Evolutionary conservation across 2,329 filamentous ascomycete genomes (phyloP).

Genomic region (Dactylella cylindrospora): DNA sequence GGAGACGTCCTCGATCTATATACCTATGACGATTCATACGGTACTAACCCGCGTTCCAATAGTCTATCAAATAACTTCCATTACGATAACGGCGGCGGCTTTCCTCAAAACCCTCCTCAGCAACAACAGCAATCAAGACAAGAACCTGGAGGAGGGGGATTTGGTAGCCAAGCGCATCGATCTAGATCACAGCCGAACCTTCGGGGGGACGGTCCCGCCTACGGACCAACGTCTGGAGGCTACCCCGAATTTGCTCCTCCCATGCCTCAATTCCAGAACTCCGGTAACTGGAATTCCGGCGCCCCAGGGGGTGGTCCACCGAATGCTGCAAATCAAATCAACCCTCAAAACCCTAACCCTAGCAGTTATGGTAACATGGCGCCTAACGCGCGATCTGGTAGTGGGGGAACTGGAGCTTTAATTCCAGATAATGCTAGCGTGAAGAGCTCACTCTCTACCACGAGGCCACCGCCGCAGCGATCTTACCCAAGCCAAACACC

Average conservation of each 20-base stretch:
- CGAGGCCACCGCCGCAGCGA: conserved; percentile 32
- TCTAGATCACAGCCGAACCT: conserved; percentile 58
- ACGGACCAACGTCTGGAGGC: conserved; percentile 8
- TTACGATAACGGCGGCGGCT: neutral
- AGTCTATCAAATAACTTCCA: conserved; percentile 16
- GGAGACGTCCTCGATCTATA: conserved; percentile 42
- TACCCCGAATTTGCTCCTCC: conserved; percentile 15
- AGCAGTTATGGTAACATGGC: no score
- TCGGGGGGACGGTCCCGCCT: conserved; percentile 45
- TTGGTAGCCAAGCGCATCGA: conserved; percentile 47
- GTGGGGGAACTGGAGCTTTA: neutral
- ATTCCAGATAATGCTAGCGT: neutral
- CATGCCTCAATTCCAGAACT: conserved; percentile 1
- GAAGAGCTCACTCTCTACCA: conserved; percentile 2
- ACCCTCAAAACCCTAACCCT: no score
- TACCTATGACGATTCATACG: conserved; percentile 33
- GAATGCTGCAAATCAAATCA: no score
- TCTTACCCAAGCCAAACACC: conserved; percentile 16
- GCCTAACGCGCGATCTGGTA: conserved; percentile 1
- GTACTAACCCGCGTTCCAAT: conserved; percentile 14
- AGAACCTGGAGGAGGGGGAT: neutral
- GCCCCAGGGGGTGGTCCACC: neutral
- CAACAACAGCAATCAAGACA: conserved; percentile 10
- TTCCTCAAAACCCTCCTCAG: neutral
- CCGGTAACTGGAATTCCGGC: conserved; percentile 11